Evolutionary conservation across 768 basidiomycete genomes (phyloP), one percentile per base, ranked within the genome.

Genomic region (Kwoniella sp.): DNA sequence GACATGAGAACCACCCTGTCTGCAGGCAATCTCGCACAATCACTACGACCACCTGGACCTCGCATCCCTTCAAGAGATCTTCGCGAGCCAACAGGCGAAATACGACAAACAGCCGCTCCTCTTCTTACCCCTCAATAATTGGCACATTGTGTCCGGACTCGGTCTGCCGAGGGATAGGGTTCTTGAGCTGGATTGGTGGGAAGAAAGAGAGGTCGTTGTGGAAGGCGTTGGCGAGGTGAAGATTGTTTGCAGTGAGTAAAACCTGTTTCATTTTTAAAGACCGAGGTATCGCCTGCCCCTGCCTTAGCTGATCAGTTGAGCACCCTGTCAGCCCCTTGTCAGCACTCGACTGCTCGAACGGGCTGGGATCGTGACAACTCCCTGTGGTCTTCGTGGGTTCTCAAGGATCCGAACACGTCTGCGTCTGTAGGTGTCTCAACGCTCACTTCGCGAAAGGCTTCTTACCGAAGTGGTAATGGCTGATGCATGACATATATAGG

Each of bases 171-270:
- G 74, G 0, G 73, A 76, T 4, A 75, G 84, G 51, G 81, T 84
- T 9, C 84, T 86, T 61, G 84, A 85, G 72, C 79, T 89, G 73
- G 88, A 89, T 75, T 89, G 88, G 88, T 88, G 87, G 86, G 84
- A 86, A 23, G 78, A 83, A 17, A 69, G 83, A 38, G 67, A 77
- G 25, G 50, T 79, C 22, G 53, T 28, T 1, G 75, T 82, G 26
- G 63, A 67, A 5, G 68, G 74, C 5, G 69, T 73, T 22, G 79
- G 78, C 0, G 73, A 57, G 17, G 70, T 72, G 20, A 65, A 65
- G 45, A 50, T 81, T 47, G 75, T 66, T 3, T 77, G 74, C 37
- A 75, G 75, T 76, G 61, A 66, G 75, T 73, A n/a, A n/a, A n/a
- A n/a, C n/a, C n/a, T n/a, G 11, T 59, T 9, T 12, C 29, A 17